Conservation (phyloP, 2,329 filamentous ascomycete genomes). For the Amauroascus niger region DNA sequence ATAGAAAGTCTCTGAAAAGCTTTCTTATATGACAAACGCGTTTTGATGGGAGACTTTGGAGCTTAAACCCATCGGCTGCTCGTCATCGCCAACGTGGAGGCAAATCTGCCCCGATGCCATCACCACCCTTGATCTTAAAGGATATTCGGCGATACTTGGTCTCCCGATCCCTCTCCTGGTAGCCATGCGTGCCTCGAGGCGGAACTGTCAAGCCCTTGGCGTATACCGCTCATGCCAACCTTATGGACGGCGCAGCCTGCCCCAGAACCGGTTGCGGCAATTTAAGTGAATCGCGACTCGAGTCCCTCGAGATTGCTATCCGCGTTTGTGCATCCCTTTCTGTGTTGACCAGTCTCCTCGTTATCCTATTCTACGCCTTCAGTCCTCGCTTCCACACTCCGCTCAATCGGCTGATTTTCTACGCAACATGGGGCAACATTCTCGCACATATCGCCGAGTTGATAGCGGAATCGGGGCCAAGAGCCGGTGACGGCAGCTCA, state of each 20-base stretch:
- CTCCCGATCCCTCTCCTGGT: background rate
- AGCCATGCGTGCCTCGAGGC: background rate
- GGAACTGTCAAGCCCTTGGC: background rate
- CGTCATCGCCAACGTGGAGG: background rate
- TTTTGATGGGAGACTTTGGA: background rate
- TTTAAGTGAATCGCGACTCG: background rate
- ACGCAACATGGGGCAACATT: conserved; percentile 71
- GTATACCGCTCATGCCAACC: background rate
- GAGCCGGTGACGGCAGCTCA: conserved; percentile 40
- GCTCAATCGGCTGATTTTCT: conserved; percentile 77
- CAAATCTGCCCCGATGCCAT: background rate
- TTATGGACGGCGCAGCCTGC: background rate
- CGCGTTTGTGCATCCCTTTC: conserved; percentile 18
- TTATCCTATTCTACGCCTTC: conserved; percentile 19
- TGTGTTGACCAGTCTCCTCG: conserved; percentile 17
- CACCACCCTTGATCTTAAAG: background rate
- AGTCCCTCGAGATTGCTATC: conserved; percentile 1
- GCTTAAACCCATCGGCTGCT: background rate
- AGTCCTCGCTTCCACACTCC: conserved; percentile 20
- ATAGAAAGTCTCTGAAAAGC: background rate
- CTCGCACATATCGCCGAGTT: conserved; percentile 67
- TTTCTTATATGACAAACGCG: background rate
- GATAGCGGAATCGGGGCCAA: conserved; percentile 55
- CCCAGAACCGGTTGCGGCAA: background rate
- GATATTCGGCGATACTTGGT: background rate